Evolutionary conservation across 2,329 filamentous ascomycete genomes (phyloP).

Genomic region (Emmonsiellopsis sp.): DNA sequence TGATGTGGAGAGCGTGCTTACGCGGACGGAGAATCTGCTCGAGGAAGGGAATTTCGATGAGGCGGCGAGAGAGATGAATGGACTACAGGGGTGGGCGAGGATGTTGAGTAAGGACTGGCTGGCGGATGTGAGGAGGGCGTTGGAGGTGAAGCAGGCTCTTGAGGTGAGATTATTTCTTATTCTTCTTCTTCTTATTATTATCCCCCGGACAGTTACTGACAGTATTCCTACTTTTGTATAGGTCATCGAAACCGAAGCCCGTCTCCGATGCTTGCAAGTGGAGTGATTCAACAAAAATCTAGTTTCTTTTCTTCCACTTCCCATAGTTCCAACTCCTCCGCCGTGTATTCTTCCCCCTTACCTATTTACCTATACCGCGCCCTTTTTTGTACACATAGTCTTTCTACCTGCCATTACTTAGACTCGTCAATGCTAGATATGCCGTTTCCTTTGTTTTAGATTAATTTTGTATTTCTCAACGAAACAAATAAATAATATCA

Average conservation of each 20-base stretch:
- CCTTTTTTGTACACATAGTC: constrained; percentile 29
- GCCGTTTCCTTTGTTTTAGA: constrained; percentile 13
- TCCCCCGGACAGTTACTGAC: constrained; percentile 4
- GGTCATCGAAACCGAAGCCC: constrained; percentile 84
- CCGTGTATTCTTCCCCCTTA: constrained; percentile 15
- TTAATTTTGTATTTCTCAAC: constrained; percentile 1
- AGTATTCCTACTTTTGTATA: constrained; percentile 23
- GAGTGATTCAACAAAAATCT: constrained; percentile 41
- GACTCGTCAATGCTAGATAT: constrained; percentile 26
- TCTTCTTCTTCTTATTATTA: constrained; percentile 6
- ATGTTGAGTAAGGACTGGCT: constrained; percentile 92
- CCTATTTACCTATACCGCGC: constrained; percentile 10
- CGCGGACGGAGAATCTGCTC: constrained; percentile 76
- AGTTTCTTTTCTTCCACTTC: neutral
- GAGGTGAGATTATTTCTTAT: constrained; percentile 54
- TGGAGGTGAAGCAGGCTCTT: constrained; percentile 92
- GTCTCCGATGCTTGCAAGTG: constrained; percentile 76
- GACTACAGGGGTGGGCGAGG: constrained; percentile 86
- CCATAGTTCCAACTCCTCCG: neutral
- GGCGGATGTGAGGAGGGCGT: constrained; percentile 75
- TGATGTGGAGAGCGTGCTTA: constrained; percentile 89
- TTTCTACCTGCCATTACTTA: constrained; percentile 23
- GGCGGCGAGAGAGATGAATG: constrained; percentile 91
- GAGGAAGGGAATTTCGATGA: constrained; percentile 89
- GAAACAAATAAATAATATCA: constrained; percentile 2